These are phyloP conservation scores for Vitis vinifera DNA, from an alignment of 164 flowering plant genomes.

Conservation along the genomic window DNA sequence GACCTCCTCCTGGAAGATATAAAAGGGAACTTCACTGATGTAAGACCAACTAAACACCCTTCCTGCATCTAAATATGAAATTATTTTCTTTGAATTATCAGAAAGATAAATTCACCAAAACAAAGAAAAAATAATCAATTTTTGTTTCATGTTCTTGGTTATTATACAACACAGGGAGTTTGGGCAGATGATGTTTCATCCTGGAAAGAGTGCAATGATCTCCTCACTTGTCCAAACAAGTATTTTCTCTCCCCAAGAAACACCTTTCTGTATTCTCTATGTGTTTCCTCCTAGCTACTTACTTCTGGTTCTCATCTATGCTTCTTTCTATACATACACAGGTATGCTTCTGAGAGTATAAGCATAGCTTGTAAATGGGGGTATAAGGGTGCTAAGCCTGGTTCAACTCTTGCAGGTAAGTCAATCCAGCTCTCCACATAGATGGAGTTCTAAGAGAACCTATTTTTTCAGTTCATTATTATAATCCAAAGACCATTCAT, in stretches of 20 bases:
- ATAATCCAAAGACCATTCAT: too few species aligned
- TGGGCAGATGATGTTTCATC: conserved; percentile 28
- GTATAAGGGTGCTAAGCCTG: conserved; percentile 66
- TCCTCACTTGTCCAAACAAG: conserved; percentile 67
- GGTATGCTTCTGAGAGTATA: conserved; percentile 90
- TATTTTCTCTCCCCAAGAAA: conserved; percentile 14
- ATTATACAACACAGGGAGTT: conserved; percentile 11
- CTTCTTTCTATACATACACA: conserved; percentile 17
- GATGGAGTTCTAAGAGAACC: neutral
- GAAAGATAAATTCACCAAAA: too few species aligned
- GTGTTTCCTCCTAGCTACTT: neutral
- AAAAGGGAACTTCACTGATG: conserved; percentile 65
- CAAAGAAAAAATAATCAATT: too few species aligned
- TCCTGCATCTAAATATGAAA: neutral
- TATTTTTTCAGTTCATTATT: too few species aligned
- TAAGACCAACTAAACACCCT: conserved; percentile 27
- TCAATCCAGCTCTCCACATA: neutral
- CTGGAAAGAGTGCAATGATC: conserved; percentile 72
- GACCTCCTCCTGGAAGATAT: conserved; percentile 66
- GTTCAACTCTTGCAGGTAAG: conserved; percentile 75
- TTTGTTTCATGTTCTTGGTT: conserved; percentile 9
- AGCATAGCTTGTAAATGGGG: conserved; percentile 93
- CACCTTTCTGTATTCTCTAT: neutral
- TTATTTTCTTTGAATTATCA: neutral
- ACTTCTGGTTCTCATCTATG: neutral